Evolutionary conservation across 805 yeast species (phyloP), one percentile per base, ranked within the genome.

Genomic region (Pichia pseudocactophila): DNA sequence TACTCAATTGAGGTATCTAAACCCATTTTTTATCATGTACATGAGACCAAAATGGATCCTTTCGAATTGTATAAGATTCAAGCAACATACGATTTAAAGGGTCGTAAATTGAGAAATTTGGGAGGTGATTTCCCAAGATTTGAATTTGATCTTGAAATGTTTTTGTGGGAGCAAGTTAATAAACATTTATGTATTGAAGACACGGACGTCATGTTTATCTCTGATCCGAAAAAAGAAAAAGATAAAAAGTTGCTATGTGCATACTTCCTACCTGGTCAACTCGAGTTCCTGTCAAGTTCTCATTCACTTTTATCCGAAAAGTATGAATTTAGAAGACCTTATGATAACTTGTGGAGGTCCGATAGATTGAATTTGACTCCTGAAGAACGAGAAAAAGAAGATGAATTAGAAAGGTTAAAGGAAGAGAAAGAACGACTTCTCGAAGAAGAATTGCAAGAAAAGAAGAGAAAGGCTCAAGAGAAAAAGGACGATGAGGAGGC

Each of bases 31-130:
- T 49, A 49, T 15, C 76, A 71, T 45, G 67, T 73, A n/a, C 71
- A 71, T 50, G 64, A 58, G 50, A 75, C 76, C 7, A 71, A 71
- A 50, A 57, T 71, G 34, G 65, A 71, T 48, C 76, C 76, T 1
- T 69, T 70, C 68, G 54, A 41, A 9, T 41, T 42, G 15, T 30
- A 46, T n/a, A 34, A 44, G 3, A 42, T 41, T 18, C 39, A 46
- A 22, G 40, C 44, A 15, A 43, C 47, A 13, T 36, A 39, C 34
- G 50, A 41, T 36, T 31, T 12, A 27, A 18, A 27, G 4, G 42
- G 40, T 10, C 22, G 19, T 11, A 41, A 34, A 27, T n/a, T 48
- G 3, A 41, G 56, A 25, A 46, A 48, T 25, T 32, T 49, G 16
- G 58, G 58, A 13, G 47, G 47, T 10, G 50, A 50, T 16, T 45